Percentiles rank a stretch among this genome's conserved stretches.
Evolutionary conservation across 305 asterid species (phyloP).

Genomic region (Fraxinus albicans): DNA sequence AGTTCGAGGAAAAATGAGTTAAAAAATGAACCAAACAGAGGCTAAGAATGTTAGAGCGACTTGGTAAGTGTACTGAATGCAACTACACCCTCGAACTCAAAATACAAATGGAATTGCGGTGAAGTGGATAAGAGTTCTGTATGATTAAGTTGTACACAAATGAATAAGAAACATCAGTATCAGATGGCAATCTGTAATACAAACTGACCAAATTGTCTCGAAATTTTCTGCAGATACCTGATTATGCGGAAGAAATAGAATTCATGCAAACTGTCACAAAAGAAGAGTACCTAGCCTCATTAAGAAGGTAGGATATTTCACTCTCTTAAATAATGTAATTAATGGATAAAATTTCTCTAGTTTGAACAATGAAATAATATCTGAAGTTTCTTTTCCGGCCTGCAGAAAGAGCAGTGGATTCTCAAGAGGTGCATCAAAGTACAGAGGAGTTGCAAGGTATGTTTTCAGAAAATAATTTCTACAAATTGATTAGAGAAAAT

Average conservation of each 20-base stretch:
- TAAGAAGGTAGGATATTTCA: constrained; percentile 49
- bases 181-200: background rate
- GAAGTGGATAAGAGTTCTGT: no score
- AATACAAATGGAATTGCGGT: no score
- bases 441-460: constrained; percentile 88
- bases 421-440: constrained; percentile 79
- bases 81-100: no score
- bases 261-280: constrained; percentile 66
- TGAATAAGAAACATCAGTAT: background rate
- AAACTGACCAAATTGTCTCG: constrained; percentile 8
- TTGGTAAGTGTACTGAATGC: no score
- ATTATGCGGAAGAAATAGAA: constrained; percentile 61
- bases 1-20: no score
- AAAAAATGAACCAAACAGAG: no score
- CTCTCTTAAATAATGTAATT: background rate
- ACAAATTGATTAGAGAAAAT: background rate
- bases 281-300: constrained; percentile 75
- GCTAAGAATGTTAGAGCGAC: no score
- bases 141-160: background rate
- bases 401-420: constrained; percentile 72
- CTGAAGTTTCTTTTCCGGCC: background rate
- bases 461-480: background rate
- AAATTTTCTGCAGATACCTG: constrained; percentile 46
- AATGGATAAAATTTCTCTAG: background rate
- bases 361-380: background rate